phyloP scores from a whole-genome alignment of 1,284 basidiomycete genomes.

The Polyporus tsugae region DNA sequence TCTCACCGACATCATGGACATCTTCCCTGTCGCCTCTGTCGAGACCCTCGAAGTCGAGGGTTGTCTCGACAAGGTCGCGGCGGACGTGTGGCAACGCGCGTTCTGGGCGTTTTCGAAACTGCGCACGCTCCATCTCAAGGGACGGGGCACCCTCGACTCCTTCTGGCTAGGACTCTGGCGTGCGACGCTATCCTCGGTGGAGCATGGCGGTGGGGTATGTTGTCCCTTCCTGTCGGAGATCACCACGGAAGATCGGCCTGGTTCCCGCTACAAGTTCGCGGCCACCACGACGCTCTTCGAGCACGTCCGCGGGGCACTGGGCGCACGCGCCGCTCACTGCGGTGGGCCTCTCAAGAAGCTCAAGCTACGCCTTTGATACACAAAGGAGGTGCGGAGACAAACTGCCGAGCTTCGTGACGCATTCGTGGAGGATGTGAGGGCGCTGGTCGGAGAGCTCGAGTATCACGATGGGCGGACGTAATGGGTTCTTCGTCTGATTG shows the following conservation, averaged over 20 bases:
- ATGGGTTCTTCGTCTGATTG: too few relatives aligned
- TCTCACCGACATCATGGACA: neutral
- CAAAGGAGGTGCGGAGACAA: neutral
- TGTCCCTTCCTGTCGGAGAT: neutral
- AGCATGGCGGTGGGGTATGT: neutral
- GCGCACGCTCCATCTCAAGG: neutral
- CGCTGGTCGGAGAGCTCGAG: neutral
- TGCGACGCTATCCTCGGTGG: slow-evolving; percentile 2
- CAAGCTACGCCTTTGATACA: neutral
- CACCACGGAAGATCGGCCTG: neutral
- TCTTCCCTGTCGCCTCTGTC: neutral
- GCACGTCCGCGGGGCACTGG: neutral
- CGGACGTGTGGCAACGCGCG: neutral
- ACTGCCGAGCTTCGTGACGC: neutral
- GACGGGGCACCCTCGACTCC: neutral
- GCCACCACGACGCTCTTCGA: neutral
- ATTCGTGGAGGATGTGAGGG: neutral
- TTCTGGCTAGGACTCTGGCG: neutral
- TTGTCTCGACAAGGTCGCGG: neutral
- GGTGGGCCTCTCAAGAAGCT: neutral
- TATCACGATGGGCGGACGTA: neutral
- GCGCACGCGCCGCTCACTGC: neutral
- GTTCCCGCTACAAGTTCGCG: neutral
- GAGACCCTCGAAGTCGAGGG: neutral
- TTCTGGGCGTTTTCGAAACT: neutral